Conservation (phyloP, 148 eudicot genomes). For the Beta vulgaris region DNA sequence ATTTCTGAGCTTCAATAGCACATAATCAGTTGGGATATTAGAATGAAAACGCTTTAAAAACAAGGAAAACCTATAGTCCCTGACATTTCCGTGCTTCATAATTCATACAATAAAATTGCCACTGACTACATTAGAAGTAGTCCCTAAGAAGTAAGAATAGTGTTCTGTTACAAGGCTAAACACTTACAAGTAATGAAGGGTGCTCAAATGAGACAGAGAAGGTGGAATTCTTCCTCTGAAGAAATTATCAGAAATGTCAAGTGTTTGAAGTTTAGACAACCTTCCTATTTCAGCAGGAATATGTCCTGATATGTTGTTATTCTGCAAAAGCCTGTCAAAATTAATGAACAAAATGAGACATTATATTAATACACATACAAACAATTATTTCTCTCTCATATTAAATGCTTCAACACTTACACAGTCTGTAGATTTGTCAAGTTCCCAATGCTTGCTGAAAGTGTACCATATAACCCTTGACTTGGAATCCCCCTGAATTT, state of each 20-base stretch:
- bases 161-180: not conserved
- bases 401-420: conserved; percentile 50
- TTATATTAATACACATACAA: not conserved
- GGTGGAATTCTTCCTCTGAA: conserved; percentile 65
- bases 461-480: conserved; percentile 69
- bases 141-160: no score
- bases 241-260: conserved; percentile 70
- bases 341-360: conserved; percentile 18
- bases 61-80: no score
- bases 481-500: conserved; percentile 75
- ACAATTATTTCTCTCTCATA: conserved; percentile 16
- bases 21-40: no score
- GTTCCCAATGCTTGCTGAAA: conserved; percentile 81
- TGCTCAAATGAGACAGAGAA: conserved; percentile 54
- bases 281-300: conserved; percentile 71
- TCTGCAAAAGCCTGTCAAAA: conserved; percentile 64
- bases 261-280: conserved; percentile 66
- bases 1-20: no score
- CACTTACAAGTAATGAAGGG: conserved; percentile 78
- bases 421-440: conserved; percentile 82
- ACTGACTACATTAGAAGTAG: no score
- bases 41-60: no score
- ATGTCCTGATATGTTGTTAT: conserved; percentile 76
- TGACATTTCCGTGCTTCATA: no score
- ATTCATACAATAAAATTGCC: not conserved